A percentile compares a stretch with the other conserved stretches of the same genome.
Evolutionary conservation across 2,329 filamentous ascomycete species (phyloP).

Genomic region (Fusarium albidum): DNA sequence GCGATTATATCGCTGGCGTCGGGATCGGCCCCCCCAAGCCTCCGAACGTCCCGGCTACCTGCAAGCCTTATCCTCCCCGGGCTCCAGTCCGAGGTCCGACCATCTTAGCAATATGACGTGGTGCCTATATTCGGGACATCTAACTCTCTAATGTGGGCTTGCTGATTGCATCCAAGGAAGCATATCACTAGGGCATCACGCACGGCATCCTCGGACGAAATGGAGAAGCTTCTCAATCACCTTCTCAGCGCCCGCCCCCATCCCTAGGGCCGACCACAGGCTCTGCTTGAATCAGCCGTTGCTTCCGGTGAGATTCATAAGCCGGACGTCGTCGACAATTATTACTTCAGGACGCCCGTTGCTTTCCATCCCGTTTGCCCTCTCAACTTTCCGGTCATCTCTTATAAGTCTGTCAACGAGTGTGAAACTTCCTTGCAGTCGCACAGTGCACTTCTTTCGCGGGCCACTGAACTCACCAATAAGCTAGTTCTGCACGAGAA

Average conservation of each 20-base stretch:
- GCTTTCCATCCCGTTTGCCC: background rate
- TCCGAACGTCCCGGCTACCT: constrained; percentile 21
- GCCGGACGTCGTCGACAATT: constrained; percentile 5
- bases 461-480: too few species aligned
- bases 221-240: constrained; percentile 1
- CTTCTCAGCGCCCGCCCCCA: constrained; percentile 16
- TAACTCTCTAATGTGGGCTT: background rate
- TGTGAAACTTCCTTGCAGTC: too few species aligned
- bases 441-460: too few species aligned
- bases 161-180: constrained; percentile 9
- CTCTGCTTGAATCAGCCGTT: constrained; percentile 29
- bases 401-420: too few species aligned
- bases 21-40: constrained; percentile 2
- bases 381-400: background rate
- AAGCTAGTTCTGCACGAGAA: too few species aligned
- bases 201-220: constrained; percentile 34
- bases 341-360: constrained; percentile 21
- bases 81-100: background rate
- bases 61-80: constrained; percentile 17
- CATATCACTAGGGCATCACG: constrained; percentile 7
- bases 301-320: constrained; percentile 29
- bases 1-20: constrained; percentile 3
- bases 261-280: constrained; percentile 15
- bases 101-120: constrained; percentile 23
- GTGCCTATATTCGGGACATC: background rate